phyloP scores from a whole-genome alignment of 2,329 filamentous ascomycete genomes.

The Periconia digitata region DNA sequence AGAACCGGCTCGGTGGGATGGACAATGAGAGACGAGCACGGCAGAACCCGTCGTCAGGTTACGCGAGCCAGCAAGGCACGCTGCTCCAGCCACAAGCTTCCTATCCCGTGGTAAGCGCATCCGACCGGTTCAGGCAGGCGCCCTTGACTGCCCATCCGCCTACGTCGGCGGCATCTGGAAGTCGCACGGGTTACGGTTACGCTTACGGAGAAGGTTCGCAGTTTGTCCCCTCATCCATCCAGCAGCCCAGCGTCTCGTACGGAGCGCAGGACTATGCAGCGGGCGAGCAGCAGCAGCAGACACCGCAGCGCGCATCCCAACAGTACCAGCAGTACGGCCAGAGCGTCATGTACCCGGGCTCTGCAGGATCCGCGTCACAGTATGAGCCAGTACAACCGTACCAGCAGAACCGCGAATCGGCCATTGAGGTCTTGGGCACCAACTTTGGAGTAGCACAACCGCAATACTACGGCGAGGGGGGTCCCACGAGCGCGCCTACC shows the following conservation, averaged over 20 bases:
- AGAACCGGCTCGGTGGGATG: constrained; percentile 66
- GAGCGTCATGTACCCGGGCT: constrained; percentile 69
- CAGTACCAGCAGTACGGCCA: constrained; percentile 59
- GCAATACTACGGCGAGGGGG: constrained; percentile 63
- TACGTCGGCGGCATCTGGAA: constrained; percentile 40
- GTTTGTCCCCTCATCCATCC: constrained; percentile 58
- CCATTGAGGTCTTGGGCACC: constrained; percentile 73
- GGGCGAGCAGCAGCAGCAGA: constrained; percentile 43
- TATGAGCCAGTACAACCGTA: constrained; percentile 80
- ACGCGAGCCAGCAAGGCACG: constrained; percentile 55
- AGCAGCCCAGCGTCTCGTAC: constrained; percentile 59
- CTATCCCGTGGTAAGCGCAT: constrained; percentile 48
- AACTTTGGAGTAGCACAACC: constrained; percentile 68
- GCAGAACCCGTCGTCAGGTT: constrained; percentile 64
- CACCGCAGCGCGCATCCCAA: constrained; percentile 54
- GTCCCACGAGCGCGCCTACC: constrained; percentile 61
- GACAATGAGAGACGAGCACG: constrained; percentile 73
- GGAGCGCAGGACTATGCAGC: constrained; percentile 64
- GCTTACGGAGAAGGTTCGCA: constrained; percentile 56
- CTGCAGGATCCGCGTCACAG: constrained; percentile 55
- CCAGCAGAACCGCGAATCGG: constrained; percentile 67
- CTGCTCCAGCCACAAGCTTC: constrained; percentile 48
- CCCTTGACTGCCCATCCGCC: constrained; percentile 48
- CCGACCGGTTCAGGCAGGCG: constrained; percentile 53
- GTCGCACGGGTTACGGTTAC: constrained; percentile 48